A percentile compares a stretch with the other conserved stretches of the same genome.
These are phyloP conservation scores for Cladosporium sp. DNA, from an alignment of 2,329 filamentous ascomycete species.

Conservation along the genomic window DNA sequence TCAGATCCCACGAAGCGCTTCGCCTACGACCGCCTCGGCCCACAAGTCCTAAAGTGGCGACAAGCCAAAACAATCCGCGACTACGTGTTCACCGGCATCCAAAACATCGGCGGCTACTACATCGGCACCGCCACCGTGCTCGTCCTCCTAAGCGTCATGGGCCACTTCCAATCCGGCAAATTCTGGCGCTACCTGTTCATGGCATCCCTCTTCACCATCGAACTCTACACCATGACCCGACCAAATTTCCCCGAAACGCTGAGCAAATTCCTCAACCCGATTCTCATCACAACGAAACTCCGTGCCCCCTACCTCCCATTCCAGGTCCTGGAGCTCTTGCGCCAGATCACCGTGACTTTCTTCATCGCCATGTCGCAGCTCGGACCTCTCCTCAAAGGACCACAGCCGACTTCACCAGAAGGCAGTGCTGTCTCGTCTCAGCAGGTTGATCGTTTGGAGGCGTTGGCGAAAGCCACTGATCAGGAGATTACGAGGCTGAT, in stretches of 20 bases:
- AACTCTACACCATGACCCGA: conserved; percentile 54
- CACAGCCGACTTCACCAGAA: conserved; percentile 14
- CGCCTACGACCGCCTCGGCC: conserved; percentile 85
- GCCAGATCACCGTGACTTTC: conserved; percentile 70
- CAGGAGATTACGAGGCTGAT: conserved; percentile 66
- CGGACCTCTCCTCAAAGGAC: conserved; percentile 57
- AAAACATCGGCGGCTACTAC: conserved; percentile 58
- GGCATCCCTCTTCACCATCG: conserved; percentile 51
- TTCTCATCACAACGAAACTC: conserved; percentile 35
- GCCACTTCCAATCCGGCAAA: conserved; percentile 63
- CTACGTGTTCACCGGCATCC: conserved; percentile 65
- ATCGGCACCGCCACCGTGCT: conserved; percentile 52
- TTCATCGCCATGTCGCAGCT: conserved; percentile 82
- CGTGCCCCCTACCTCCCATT: conserved; percentile 73
- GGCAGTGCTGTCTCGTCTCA: conserved; percentile 44
- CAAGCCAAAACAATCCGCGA: conserved; percentile 66
- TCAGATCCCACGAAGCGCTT: conserved; percentile 72
- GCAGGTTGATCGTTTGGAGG: conserved; percentile 64
- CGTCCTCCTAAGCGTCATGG: conserved; percentile 58
- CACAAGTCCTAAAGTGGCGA: conserved; percentile 62
- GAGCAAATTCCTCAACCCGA: conserved; percentile 44
- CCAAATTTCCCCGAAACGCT: conserved; percentile 43
- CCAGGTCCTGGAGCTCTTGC: conserved; percentile 70
- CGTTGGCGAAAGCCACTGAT: conserved; percentile 56
- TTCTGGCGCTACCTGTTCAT: conserved; percentile 52